Evolutionary conservation across 768 basidiomycete genomes (phyloP), one percentile per base, ranked within the genome.

Genomic region (Cubamyces lactineus): DNA sequence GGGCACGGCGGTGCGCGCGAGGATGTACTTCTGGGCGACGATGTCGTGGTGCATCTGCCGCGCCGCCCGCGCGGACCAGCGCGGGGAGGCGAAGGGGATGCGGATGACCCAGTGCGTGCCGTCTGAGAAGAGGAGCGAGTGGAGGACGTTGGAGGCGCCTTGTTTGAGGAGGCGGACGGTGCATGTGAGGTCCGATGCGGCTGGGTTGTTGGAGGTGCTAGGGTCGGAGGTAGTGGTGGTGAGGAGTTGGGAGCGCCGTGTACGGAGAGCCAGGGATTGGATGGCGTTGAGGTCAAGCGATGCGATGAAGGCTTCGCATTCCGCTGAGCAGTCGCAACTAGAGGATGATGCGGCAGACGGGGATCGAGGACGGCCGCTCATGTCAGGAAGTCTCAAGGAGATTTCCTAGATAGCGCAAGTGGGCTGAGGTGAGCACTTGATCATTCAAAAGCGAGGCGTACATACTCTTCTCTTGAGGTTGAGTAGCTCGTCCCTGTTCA

Each of bases 81-180:
- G 1, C 6, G 6, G 34, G 34, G 34, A 34, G 34, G 34, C 41
- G 17, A 59, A 19, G 7, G 57, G 57, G 2, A 52, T 59, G 28
- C 57, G 57, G 26, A 59, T 51, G 19, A 59, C n/a, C 57, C 57
- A 59, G 5, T 40, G 51, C 11, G 38, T 7, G 40, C 40, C 53
- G 47, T 61, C 60, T 1, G 40, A 61, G 45, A 61, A 61, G 5
- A 28, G 3, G n/a, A 50, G 17, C 5, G 26, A 23, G 40, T 49
- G 43, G 2, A 55, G 46, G 26, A 61, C 45, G 48, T 61, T 54
- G 53, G 19, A 55, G 21, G 23, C 28, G 11, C 53, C 60, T 21
- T 47, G 16, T 12, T 17, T 30, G 24, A 53, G 47, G 60, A 45
- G 0, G 43, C 16, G 13, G 21, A 55, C 53, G 23, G 16, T 23